These are phyloP conservation scores for Priceomyces castillae DNA, from an alignment of 805 yeast genomes.

Conservation along the genomic window DNA sequence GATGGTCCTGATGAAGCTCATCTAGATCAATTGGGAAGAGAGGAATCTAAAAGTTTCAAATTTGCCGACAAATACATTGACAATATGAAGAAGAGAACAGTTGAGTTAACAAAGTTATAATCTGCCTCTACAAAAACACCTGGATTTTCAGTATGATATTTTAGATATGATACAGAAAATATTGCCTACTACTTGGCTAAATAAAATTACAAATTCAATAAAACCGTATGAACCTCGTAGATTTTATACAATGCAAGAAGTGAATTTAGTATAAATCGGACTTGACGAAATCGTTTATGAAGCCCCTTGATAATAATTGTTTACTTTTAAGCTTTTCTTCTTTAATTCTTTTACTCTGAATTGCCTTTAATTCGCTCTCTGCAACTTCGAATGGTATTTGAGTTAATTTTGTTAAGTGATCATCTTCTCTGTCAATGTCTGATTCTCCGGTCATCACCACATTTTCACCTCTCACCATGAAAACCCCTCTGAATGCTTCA, in stretches of 20 bases:
- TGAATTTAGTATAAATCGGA: slow-evolving; percentile 48
- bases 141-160: neutral
- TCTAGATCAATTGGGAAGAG: slow-evolving; percentile 52
- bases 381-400: slow-evolving; percentile 65
- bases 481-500: slow-evolving; percentile 75
- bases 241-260: slow-evolving; percentile 5
- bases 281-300: slow-evolving; percentile 55
- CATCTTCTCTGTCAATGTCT: slow-evolving; percentile 83
- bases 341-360: slow-evolving; percentile 31
- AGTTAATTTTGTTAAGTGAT: slow-evolving; percentile 53
- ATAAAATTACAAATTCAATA: neutral
- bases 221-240: slow-evolving; percentile 1
- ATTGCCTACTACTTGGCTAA: neutral
- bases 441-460: slow-evolving; percentile 92
- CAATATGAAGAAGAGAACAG: slow-evolving; percentile 16
- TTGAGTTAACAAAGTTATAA: slow-evolving; percentile 26
- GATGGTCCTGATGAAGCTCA: slow-evolving; percentile 74
- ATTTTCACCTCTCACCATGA: slow-evolving; percentile 92
- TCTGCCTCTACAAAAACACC: neutral
- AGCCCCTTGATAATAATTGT: slow-evolving; percentile 50
- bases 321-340: slow-evolving; percentile 47
- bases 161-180: neutral
- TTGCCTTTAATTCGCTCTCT: slow-evolving; percentile 37
- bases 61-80: slow-evolving; percentile 36
- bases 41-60: slow-evolving; percentile 38